Percentiles rank a stretch among this genome's conserved stretches.
Evolutionary conservation across 768 basidiomycete species (phyloP).

Genomic region (Termitomyces sp.): DNA sequence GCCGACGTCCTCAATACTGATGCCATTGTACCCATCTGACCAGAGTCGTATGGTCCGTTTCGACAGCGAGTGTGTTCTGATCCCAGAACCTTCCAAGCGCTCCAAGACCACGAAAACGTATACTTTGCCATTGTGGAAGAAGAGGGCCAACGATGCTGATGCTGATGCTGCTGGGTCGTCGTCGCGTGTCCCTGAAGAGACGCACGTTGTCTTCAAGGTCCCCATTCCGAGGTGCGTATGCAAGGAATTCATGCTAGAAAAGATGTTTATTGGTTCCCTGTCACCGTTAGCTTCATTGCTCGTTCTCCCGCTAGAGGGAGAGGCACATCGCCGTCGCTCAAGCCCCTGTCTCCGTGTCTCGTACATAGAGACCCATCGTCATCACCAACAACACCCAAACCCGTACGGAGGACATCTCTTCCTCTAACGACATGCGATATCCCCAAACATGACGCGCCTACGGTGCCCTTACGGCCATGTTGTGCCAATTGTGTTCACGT

Average conservation of each 20-base stretch:
- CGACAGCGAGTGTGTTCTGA: constrained; percentile 69
- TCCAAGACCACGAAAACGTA: constrained; percentile 62
- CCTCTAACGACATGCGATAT: constrained; percentile 30
- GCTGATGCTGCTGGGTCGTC: constrained; percentile 20
- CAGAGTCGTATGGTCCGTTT: constrained; percentile 54
- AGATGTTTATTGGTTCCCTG: constrained; percentile 2
- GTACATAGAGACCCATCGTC: constrained; percentile 40
- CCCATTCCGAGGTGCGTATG: constrained; percentile 57
- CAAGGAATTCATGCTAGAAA: background rate
- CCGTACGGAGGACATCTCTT: constrained; percentile 23
- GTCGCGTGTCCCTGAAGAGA: constrained; percentile 26
- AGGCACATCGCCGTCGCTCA: constrained; percentile 26
- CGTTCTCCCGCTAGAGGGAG: constrained; percentile 39
- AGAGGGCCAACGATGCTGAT: constrained; percentile 22
- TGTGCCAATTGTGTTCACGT: constrained; percentile 59
- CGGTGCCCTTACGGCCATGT: constrained; percentile 69
- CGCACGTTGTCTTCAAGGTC: constrained; percentile 54
- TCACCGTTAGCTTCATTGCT: constrained; percentile 36
- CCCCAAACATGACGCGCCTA: constrained; percentile 36
- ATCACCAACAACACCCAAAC: constrained; percentile 13
- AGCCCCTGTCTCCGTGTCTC: constrained; percentile 51
- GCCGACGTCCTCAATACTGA: constrained; percentile 6
- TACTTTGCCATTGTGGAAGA: constrained; percentile 66
- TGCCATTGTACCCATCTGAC: constrained; percentile 6
- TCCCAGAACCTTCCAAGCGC: constrained; percentile 56